Conservation (phyloP, 2,329 filamentous ascomycete species). For the Gremmenia infestans region DNA sequence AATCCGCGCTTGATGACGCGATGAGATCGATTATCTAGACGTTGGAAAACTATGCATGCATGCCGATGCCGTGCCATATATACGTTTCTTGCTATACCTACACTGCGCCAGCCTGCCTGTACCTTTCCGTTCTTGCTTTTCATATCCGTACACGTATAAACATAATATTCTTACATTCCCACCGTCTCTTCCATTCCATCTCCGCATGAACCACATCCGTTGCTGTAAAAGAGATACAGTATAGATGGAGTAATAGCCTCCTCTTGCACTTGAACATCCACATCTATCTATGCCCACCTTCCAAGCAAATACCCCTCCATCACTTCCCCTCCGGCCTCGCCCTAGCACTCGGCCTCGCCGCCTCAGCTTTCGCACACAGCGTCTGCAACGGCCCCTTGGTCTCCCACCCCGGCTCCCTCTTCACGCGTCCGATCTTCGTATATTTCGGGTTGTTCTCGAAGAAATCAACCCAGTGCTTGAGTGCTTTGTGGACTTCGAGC, state of each 20-base stretch:
- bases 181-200: neutral
- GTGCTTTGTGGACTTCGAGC: conserved; percentile 57
- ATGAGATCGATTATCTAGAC: neutral
- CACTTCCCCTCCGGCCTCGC: conserved; percentile 31
- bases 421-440: conserved; percentile 70
- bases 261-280: conserved; percentile 12
- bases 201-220: conserved; percentile 22
- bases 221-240: conserved; percentile 16
- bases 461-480: conserved; percentile 76
- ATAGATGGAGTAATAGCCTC: neutral
- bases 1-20: conserved; percentile 7
- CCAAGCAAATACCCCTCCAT: neutral
- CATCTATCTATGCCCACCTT: neutral
- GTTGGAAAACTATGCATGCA: neutral
- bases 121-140: neutral
- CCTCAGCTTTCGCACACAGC: conserved; percentile 67
- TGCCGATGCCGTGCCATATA: neutral
- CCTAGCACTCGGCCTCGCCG: conserved; percentile 50
- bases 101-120: neutral
- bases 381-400: conserved; percentile 44
- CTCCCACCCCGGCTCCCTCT: conserved; percentile 56
- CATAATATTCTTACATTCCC: conserved; percentile 6
- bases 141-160: neutral
- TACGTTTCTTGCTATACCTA: neutral
- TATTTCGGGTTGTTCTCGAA: conserved; percentile 80